Percentiles rank a stretch among this genome's conserved stretches.
Evolutionary conservation across 306 rosid genomes (phyloP).

Genomic region (Crotalaria pallida): DNA sequence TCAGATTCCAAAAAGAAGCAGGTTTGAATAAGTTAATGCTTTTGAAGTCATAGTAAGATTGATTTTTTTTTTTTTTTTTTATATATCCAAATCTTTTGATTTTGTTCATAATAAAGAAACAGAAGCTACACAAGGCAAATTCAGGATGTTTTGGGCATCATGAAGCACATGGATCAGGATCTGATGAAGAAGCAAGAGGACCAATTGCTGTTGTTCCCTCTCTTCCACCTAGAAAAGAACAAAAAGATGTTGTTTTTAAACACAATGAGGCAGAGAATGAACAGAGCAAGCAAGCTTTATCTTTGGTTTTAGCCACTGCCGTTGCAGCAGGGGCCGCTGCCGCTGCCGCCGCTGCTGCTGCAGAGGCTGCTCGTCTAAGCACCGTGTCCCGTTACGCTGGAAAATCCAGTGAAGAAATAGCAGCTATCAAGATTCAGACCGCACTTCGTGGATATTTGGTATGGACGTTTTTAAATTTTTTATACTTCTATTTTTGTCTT

Average conservation of each 20-base stretch:
- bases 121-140: constrained; percentile 37
- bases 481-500: background rate
- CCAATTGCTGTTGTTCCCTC: constrained; percentile 25
- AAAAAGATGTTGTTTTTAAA: constrained; percentile 9
- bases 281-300: constrained; percentile 60
- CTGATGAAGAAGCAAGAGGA: constrained; percentile 1
- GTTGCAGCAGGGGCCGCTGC: constrained; percentile 86
- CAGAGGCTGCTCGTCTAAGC: constrained; percentile 54
- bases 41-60: background rate
- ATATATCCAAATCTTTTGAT: background rate
- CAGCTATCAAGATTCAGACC: constrained; percentile 74
- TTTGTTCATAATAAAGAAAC: constrained; percentile 27
- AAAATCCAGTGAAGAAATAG: constrained; percentile 42
- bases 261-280: constrained; percentile 39
- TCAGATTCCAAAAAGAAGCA: constrained; percentile 64
- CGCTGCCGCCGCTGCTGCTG: constrained; percentile 79
- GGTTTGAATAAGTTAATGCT: constrained; percentile 35
- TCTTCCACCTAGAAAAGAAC: constrained; percentile 34
- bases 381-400: constrained; percentile 20
- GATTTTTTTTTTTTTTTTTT: too few relatives aligned
- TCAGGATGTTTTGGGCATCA: constrained; percentile 55
- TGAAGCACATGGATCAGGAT: constrained; percentile 26
- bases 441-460: constrained; percentile 75
- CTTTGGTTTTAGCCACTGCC: constrained; percentile 78
- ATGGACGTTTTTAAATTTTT: constrained; percentile 10